Evolutionary conservation across 306 rosid genomes (phyloP).

Genomic region (Rosa multiflora): DNA sequence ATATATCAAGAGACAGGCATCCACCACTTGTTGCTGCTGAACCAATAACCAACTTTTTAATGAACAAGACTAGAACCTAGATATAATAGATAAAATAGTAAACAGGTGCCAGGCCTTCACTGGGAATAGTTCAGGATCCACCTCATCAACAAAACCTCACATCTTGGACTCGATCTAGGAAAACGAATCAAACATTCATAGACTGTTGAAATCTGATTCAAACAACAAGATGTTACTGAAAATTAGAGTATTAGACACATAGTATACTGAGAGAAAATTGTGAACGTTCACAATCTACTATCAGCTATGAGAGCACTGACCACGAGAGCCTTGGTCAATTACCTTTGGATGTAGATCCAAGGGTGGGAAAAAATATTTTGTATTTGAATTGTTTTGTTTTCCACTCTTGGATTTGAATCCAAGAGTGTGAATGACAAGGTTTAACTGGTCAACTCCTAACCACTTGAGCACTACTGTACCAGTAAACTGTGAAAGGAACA

Average conservation of each 20-base stretch:
- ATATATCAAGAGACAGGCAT: not conserved
- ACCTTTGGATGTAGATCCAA: not conserved
- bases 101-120: not conserved
- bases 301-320: not conserved
- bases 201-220: not conserved
- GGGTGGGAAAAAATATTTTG: not conserved
- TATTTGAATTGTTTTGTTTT: not conserved
- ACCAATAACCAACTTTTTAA: not conserved
- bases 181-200: not conserved
- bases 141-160: not conserved
- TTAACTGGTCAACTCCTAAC: not conserved
- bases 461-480: not conserved
- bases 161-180: not conserved
- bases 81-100: not conserved
- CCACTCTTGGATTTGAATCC: not conserved
- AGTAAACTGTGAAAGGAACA: not conserved
- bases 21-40: not conserved
- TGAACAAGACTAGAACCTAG: not conserved
- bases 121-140: not conserved
- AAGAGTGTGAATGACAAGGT: not conserved
- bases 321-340: not conserved
- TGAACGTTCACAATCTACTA: not conserved
- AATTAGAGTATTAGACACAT: not conserved
- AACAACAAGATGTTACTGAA: not conserved
- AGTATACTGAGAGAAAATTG: not conserved